These are phyloP conservation scores for Pythium brachiatum DNA, from an alignment of 352 stramenopile genomes.

Conservation along the genomic window DNA sequence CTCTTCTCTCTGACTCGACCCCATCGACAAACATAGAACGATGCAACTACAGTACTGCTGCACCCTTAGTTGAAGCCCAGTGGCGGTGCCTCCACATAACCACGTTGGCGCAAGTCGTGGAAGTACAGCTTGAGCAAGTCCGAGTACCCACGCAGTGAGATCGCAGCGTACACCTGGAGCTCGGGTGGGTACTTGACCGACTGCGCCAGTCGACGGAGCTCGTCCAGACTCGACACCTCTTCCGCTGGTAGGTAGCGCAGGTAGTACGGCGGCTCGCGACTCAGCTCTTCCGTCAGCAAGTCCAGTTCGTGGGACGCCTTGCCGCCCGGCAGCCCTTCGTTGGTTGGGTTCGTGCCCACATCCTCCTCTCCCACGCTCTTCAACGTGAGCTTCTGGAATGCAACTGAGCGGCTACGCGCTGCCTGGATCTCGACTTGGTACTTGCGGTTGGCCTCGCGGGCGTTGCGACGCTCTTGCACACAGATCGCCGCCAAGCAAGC, in stretches of 20 bases:
- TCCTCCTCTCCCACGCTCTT: constrained; percentile 37
- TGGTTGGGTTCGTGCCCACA: constrained; percentile 26
- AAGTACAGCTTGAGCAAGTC: constrained; percentile 75
- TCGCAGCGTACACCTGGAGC: constrained; percentile 54
- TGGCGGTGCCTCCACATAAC: constrained; percentile 45
- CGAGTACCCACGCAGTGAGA: constrained; percentile 60
- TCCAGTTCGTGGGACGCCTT: constrained; percentile 59
- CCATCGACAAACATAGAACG: neutral
- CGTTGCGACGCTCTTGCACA: constrained; percentile 49
- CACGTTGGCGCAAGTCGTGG: constrained; percentile 38
- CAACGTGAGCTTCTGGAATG: constrained; percentile 55
- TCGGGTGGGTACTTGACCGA: constrained; percentile 52
- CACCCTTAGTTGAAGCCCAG: constrained; percentile 36
- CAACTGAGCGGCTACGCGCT: constrained; percentile 43
- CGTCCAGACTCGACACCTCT: constrained; percentile 57
- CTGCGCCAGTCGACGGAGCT: constrained; percentile 51
- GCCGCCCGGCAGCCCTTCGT: constrained; percentile 54
- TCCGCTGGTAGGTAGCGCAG: constrained; percentile 66
- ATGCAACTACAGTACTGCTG: neutral
- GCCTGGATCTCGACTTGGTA: constrained; percentile 56
- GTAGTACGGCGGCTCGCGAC: constrained; percentile 68
- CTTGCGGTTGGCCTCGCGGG: constrained; percentile 54
- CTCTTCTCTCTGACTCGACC: neutral
- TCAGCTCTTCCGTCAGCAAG: constrained; percentile 50
- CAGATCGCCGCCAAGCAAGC: constrained; percentile 63